Evolutionary conservation across 2,329 filamentous ascomycete genomes (phyloP).

Genomic region (Fusarium robinianum): DNA sequence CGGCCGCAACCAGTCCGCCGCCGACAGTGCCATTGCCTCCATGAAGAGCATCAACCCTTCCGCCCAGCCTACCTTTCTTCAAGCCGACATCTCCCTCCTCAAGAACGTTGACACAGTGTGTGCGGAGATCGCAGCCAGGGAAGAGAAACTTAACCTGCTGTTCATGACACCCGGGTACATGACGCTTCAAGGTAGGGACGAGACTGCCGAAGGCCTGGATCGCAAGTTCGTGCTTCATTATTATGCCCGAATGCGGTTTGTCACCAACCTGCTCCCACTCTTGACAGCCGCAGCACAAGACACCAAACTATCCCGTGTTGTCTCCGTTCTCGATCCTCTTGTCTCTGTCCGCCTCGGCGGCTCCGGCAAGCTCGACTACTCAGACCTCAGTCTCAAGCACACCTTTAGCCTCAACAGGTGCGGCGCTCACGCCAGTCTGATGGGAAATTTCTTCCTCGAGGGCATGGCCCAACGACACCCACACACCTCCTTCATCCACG

Average conservation of each 20-base stretch:
- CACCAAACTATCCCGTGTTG: too few relatives aligned
- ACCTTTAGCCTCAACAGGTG: conserved; percentile 30
- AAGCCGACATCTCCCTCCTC: conserved; percentile 55
- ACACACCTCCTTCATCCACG: conserved; percentile 38
- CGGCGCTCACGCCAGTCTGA: conserved; percentile 31
- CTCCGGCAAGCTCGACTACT: conserved; percentile 21
- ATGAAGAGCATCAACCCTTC: conserved; percentile 48
- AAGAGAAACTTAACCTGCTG: conserved; percentile 52
- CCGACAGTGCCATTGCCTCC: conserved; percentile 46
- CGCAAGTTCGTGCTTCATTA: conserved; percentile 55
- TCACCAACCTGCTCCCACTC: conserved; percentile 60
- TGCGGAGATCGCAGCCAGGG: conserved; percentile 48
- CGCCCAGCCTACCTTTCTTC: conserved; percentile 53
- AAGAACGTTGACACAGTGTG: conserved; percentile 56
- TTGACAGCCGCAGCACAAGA: conserved; percentile 45
- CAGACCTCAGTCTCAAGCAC: conserved; percentile 31
- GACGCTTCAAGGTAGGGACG: conserved; percentile 42
- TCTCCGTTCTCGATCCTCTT: conserved; percentile 29
- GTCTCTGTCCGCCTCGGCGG: conserved; percentile 35
- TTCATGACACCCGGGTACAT: conserved; percentile 52
- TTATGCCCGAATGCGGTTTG: conserved; percentile 63
- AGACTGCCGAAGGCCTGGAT: conserved; percentile 62
- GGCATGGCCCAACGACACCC: conserved; percentile 28
- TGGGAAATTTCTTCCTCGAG: conserved; percentile 36
- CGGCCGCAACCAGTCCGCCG: conserved; percentile 48